phyloP scores from a whole-genome alignment of 768 basidiomycete species.

The Gautieria morchelliformis region DNA sequence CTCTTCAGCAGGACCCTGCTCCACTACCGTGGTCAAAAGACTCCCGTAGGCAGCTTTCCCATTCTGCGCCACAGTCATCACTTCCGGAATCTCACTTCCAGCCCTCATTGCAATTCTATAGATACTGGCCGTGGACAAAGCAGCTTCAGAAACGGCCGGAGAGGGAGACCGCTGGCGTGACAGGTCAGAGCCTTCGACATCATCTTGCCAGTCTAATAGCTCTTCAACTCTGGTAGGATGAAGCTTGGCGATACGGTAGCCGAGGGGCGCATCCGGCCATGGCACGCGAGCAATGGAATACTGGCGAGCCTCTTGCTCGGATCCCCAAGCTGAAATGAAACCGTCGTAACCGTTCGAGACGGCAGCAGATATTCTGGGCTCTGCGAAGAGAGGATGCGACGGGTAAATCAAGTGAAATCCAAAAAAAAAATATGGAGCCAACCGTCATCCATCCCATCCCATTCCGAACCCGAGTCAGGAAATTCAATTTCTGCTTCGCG shows the following conservation, averaged over 20 bases:
- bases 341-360: not conserved
- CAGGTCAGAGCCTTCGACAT: not conserved
- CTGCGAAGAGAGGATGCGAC: not conserved
- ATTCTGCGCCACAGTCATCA: not conserved
- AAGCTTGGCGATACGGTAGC: not conserved
- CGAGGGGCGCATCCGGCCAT: not conserved
- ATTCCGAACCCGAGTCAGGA: slow-evolving; percentile 4
- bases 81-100: not conserved
- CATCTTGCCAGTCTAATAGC: not conserved
- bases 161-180: not conserved
- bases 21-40: not conserved
- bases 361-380: not conserved
- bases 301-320: not conserved
- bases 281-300: not conserved
- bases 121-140: not conserved
- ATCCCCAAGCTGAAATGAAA: not conserved
- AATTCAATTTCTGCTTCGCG: not conserved
- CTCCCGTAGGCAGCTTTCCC: not conserved
- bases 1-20: not conserved
- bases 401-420: not conserved
- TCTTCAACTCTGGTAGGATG: not conserved
- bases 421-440: not conserved
- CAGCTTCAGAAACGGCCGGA: not conserved
- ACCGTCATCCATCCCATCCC: slow-evolving; percentile 7
- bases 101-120: not conserved